These are phyloP conservation scores for Candida ortonii DNA, from an alignment of 805 yeast genomes.

Conservation along the genomic window DNA sequence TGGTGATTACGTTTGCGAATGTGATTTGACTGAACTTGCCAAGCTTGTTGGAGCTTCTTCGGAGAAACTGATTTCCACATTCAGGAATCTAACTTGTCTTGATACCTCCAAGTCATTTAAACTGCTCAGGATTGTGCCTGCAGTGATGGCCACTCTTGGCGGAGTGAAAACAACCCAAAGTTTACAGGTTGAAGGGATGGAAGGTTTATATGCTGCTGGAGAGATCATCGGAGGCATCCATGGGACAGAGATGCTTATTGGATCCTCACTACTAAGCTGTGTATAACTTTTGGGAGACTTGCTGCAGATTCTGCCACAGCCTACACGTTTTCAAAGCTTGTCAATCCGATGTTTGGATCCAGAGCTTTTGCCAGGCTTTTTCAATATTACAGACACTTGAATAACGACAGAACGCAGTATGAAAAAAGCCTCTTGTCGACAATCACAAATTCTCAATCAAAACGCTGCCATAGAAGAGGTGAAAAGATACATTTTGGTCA, in stretches of 20 bases:
- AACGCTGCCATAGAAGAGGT: too few species aligned
- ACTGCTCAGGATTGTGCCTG: conserved; percentile 14
- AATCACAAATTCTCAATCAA: too few species aligned
- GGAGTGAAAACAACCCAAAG: conserved; percentile 52
- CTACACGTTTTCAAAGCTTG: conserved; percentile 22
- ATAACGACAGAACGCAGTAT: conserved; percentile 44
- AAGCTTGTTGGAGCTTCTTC: not conserved
- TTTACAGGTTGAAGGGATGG: conserved; percentile 25
- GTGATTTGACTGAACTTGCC: conserved; percentile 1
- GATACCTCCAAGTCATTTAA: conserved; percentile 1
- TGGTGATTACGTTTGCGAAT: too few species aligned
- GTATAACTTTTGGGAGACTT: conserved; percentile 58
- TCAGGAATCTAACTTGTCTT: conserved; percentile 1
- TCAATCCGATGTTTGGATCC: too few species aligned
- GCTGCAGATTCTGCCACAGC: conserved; percentile 42
- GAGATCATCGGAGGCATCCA: conserved; percentile 70
- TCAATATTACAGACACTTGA: conserved; percentile 48
- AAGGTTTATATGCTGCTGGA: conserved; percentile 59
- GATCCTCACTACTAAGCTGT: conserved; percentile 54
- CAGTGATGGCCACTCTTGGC: conserved; percentile 40
- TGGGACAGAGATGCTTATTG: conserved; percentile 61
- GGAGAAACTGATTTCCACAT: not conserved
- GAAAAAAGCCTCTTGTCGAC: too few species aligned
- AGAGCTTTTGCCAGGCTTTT: conserved; percentile 18
- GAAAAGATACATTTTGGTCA: too few species aligned